Evolutionary conservation across 495 filamentous ascomycete species (phyloP).

Genomic region (Lentithecium fluviatile): DNA sequence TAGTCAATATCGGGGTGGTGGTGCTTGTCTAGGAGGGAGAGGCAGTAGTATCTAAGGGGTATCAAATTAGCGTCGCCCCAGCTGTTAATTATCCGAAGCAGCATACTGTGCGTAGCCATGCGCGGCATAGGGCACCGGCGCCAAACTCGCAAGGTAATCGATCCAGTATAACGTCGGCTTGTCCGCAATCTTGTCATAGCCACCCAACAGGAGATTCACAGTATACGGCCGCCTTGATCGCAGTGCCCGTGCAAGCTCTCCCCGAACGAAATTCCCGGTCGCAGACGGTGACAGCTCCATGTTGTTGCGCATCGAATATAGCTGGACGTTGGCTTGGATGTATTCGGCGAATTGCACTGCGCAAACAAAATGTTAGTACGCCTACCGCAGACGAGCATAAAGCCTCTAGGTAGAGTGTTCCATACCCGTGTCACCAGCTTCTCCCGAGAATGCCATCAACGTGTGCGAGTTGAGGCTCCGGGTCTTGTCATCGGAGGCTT

Average conservation of each 20-base stretch:
- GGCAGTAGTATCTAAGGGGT: constrained; percentile 73
- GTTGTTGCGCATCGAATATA: constrained; percentile 98
- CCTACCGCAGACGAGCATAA: background rate
- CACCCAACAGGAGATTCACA: constrained; percentile 92
- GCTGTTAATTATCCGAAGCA: background rate
- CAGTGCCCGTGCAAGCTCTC: constrained; percentile 84
- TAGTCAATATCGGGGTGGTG: constrained; percentile 90
- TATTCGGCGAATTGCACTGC: constrained; percentile 98
- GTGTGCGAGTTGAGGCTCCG: constrained; percentile 84
- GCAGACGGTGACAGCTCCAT: constrained; percentile 85
- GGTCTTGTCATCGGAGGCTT: constrained; percentile 96
- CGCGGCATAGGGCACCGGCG: constrained; percentile 87
- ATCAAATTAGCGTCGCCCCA: constrained; percentile 2
- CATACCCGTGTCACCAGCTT: constrained; percentile 93
- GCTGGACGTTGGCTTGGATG: constrained; percentile 95
- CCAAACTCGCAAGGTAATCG: constrained; percentile 89
- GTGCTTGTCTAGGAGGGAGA: constrained; percentile 96
- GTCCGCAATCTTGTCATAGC: constrained; percentile 81
- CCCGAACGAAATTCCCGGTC: constrained; percentile 85
- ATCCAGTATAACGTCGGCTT: constrained; percentile 93
- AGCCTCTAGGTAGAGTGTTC: background rate
- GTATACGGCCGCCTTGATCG: constrained; percentile 90
- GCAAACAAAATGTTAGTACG: background rate
- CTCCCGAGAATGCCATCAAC: constrained; percentile 93
- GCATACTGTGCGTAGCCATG: constrained; percentile 97